A percentile compares a stretch with the other conserved stretches of the same genome.
Conservation (phyloP, 2,329 filamentous ascomycete genomes). For the Phaeosphaeriaceae sp. region DNA sequence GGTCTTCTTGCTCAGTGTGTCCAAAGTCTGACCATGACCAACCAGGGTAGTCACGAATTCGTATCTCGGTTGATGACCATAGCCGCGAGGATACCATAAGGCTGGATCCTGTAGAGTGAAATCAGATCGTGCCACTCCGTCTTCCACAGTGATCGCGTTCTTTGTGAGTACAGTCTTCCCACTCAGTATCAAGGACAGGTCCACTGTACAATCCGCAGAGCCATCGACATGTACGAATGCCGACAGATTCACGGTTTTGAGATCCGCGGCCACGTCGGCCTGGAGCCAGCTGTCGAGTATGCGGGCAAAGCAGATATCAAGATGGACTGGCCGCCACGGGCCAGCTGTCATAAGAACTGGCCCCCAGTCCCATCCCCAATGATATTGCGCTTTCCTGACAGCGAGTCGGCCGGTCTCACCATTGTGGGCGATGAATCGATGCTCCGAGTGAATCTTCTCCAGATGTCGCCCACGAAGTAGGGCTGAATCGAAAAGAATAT, state of each 20-base stretch:
- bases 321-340: constrained; percentile 72
- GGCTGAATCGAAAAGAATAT: constrained; percentile 65
- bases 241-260: constrained; percentile 6
- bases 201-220: constrained; percentile 2
- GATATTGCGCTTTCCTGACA: constrained; percentile 60
- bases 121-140: too few relatives aligned
- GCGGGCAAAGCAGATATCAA: constrained; percentile 73
- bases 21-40: too few relatives aligned
- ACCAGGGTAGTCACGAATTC: too few relatives aligned
- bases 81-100: constrained; percentile 80
- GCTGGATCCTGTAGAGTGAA: constrained; percentile 61
- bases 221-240: neutral
- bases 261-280: constrained; percentile 57
- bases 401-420: constrained; percentile 60
- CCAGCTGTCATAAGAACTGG: constrained; percentile 57
- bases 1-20: too few relatives aligned
- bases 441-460: constrained; percentile 61
- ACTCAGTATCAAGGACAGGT: neutral
- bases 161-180: constrained; percentile 2
- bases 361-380: constrained; percentile 61
- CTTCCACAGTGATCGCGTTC: neutral
- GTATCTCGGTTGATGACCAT: constrained; percentile 68
- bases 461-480: constrained; percentile 59
- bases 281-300: constrained; percentile 70
- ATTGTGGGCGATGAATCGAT: constrained; percentile 52